A percentile compares a stretch with the other conserved stretches of the same genome.
phyloP scores from a whole-genome alignment of 2,329 filamentous ascomycete genomes.

The Tolypocladium amazonense region DNA sequence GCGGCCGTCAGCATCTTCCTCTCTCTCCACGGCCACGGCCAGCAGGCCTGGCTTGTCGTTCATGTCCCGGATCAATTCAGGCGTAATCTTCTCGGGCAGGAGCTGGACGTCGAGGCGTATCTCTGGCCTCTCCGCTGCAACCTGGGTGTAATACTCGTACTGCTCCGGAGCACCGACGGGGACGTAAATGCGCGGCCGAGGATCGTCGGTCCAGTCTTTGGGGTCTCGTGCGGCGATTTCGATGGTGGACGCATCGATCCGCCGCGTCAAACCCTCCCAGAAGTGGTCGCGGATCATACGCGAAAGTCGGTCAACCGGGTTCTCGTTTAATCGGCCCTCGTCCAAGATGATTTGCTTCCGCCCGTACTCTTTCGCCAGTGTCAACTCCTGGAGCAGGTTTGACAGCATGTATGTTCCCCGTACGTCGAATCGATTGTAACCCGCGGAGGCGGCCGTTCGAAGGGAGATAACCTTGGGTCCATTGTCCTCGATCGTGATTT shows the following conservation, averaged over 20 bases:
- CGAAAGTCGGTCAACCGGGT: conserved; percentile 79
- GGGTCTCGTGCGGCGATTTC: conserved; percentile 79
- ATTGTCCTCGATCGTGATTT: conserved; percentile 94
- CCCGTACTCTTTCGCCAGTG: conserved; percentile 81
- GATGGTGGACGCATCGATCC: conserved; percentile 82
- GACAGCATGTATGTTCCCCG: conserved; percentile 96
- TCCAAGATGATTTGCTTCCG: conserved; percentile 85
- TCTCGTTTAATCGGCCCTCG: conserved; percentile 85
- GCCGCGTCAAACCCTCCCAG: conserved; percentile 82
- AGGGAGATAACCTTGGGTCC: conserved; percentile 86
- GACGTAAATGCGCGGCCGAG: conserved; percentile 83
- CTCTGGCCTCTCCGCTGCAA: conserved; percentile 70
- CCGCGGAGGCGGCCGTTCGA: conserved; percentile 76
- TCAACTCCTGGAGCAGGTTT: conserved; percentile 90
- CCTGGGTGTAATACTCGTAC: conserved; percentile 74
- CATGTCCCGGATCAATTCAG: conserved; percentile 70
- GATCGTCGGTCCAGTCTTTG: conserved; percentile 91
- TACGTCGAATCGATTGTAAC: conserved; percentile 79
- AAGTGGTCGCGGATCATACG: conserved; percentile 84
- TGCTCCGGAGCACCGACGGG: conserved; percentile 78
- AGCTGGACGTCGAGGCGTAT: conserved; percentile 78
- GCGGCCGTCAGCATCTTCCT: conserved; percentile 46
- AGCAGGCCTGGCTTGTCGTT: conserved; percentile 83
- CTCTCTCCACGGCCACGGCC: conserved; percentile 79
- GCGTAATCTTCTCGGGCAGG: conserved; percentile 67